Conservation (phyloP, 2,329 filamentous ascomycete species). For the Cercospora beticola region DNA sequence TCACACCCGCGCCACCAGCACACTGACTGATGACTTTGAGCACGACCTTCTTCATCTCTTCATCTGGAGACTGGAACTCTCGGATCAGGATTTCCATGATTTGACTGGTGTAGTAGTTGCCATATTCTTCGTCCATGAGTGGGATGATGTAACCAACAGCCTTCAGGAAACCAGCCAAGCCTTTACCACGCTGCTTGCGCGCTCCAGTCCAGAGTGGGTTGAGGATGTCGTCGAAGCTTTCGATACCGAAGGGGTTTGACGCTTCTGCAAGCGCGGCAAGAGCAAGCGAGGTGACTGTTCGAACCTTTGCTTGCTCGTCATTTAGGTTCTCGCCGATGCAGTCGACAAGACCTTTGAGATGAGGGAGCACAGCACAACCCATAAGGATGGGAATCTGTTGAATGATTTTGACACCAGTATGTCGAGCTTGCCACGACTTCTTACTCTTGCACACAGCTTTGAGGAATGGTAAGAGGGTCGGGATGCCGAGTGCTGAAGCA, state of each 20-base stretch:
- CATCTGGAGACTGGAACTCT: conserved; percentile 94
- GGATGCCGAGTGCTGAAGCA: conserved; percentile 92
- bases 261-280: conserved; percentile 95
- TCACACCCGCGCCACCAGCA: conserved; percentile 90
- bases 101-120: conserved; percentile 97
- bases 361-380: conserved; percentile 93
- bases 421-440: conserved; percentile 97
- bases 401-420: conserved; percentile 98
- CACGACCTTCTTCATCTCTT: conserved; percentile 99
- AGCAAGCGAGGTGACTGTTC: conserved; percentile 91
- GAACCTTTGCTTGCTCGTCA: conserved; percentile 96
- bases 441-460: conserved; percentile 95
- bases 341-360: conserved; percentile 92
- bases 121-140: conserved; percentile 98
- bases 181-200: conserved; percentile 93
- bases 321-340: conserved; percentile 95
- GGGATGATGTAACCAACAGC: conserved; percentile 98
- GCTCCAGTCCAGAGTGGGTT: conserved; percentile 97
- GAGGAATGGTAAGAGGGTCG: conserved; percentile 89
- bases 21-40: conserved; percentile 97
- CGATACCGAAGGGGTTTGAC: conserved; percentile 96
- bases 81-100: conserved; percentile 98
- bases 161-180: conserved; percentile 92
- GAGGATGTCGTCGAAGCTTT: conserved; percentile 96
- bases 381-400: conserved; percentile 98